phyloP scores from a whole-genome alignment of 2,329 filamentous ascomycete species.

The Epichloe typhina region DNA sequence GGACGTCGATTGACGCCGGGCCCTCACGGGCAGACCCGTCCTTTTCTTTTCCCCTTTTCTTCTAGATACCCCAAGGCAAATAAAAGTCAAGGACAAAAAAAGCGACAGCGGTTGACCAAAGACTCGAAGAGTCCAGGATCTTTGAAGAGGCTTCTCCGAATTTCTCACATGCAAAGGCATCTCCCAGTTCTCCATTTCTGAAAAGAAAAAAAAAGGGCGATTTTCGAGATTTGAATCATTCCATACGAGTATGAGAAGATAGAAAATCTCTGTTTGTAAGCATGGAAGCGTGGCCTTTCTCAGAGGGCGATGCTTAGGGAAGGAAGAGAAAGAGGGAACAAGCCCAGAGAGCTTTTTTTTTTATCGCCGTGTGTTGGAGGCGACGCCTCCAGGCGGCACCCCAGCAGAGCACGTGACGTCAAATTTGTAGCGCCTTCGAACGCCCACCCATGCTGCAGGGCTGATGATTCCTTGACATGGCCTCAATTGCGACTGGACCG shows the following conservation, averaged over 20 bases:
- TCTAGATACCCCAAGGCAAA: neutral
- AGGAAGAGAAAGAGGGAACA: slow-evolving; percentile 1
- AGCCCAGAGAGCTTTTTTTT: neutral
- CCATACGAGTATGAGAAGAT: neutral
- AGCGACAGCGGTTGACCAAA: slow-evolving; percentile 9
- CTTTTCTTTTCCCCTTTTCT: neutral
- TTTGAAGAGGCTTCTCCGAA: slow-evolving; percentile 13
- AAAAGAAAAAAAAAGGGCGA: no score
- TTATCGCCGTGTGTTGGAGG: neutral
- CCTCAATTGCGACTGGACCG: neutral
- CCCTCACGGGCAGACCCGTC: slow-evolving; percentile 14
- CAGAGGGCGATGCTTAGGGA: slow-evolving; percentile 11
- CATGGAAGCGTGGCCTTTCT: slow-evolving; percentile 14
- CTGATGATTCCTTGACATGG: neutral
- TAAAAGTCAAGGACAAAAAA: neutral
- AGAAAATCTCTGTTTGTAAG: slow-evolving; percentile 10
- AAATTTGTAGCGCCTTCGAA: slow-evolving; percentile 1
- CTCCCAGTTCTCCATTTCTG: neutral
- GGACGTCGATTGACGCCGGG: slow-evolving; percentile 11
- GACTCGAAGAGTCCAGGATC: neutral
- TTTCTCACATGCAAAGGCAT: slow-evolving; percentile 12
- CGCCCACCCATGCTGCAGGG: neutral
- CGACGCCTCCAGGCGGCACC: neutral
- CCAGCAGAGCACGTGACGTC: slow-evolving; percentile 4
- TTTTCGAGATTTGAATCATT: neutral